Evolutionary conservation across 1,139 yeast genomes (phyloP), one percentile per base, ranked within the genome.

Genomic region (Debaryomycetaceae sp.): DNA sequence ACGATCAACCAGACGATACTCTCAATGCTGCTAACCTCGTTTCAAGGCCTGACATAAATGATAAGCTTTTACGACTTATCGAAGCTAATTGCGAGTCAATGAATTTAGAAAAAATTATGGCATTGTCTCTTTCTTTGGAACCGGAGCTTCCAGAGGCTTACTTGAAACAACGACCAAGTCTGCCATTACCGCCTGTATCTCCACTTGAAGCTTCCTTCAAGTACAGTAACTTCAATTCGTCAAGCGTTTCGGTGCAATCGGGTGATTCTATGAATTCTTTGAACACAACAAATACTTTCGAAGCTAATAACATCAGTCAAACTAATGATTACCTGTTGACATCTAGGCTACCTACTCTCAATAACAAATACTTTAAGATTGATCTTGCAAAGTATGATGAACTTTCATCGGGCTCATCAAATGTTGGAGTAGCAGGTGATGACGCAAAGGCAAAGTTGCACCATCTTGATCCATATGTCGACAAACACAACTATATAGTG

Each of bases 61-160:
- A 49, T 6, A 66, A 63, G 39, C 57, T 74, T 27, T 52, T 62
- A 11, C 62, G 64, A 45, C 59, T 75, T 38, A 59, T 75, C 39
- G 78, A 72, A 39, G 46, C 66, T 35, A 74, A 75, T 49, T 62
- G 72, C 44, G 72, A 72, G 34, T 70, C 77, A 0, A 57, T 67
- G 17, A 66, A 64, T 47, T 52, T 74, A 45, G 74, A 71, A 11
- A 62, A 57, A 45, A 55, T 75, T 14, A 74, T 75, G 80, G 56
- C 57, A 40, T 56, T 66, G 37, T 73, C 78, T 0, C 56, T 73
- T 40, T 50, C 47, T 2, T 62, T 71, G 43, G 77, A 75, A 45
- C 74, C 76, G 2, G 72, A 65, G 23, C 55, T 70, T 37, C 72
- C 72, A 1, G 80, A 75, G 48, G 64, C 65, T 2, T 74, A 74